These are phyloP conservation scores for Iris pallida DNA, from an alignment of 116 monocot species.

Conservation along the genomic window DNA sequence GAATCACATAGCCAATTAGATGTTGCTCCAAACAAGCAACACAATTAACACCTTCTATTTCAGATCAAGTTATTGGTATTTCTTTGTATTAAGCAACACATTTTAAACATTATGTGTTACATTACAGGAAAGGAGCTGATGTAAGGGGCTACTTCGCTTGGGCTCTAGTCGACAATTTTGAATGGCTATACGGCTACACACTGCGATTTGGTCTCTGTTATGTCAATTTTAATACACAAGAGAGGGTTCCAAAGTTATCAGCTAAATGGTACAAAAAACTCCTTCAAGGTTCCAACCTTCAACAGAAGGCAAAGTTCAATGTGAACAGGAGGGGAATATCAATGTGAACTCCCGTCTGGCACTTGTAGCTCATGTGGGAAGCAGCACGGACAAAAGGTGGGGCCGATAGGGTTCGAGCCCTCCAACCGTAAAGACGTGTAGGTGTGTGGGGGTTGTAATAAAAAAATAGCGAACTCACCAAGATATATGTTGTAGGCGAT, in stretches of 20 bases:
- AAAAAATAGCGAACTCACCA: too few species aligned
- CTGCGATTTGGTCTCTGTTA: constrained; percentile 35
- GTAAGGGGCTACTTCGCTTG: constrained; percentile 43
- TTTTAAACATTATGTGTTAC: neutral
- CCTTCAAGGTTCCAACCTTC: constrained; percentile 1
- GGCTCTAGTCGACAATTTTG: constrained; percentile 44
- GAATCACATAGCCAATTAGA: too few species aligned
- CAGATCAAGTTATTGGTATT: neutral
- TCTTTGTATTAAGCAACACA: neutral
- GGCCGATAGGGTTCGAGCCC: too few species aligned
- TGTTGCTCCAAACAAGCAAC: too few species aligned
- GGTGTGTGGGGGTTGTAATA: too few species aligned
- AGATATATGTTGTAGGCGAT: too few species aligned
- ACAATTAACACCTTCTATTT: too few species aligned
- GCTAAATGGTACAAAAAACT: constrained; percentile 37
- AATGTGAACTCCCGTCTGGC: too few species aligned
- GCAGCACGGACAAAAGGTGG: too few species aligned
- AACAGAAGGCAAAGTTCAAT: neutral
- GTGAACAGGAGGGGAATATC: too few species aligned
- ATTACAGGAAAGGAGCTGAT: constrained; percentile 25
- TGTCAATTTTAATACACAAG: constrained; percentile 30
- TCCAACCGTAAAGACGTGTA: too few species aligned
- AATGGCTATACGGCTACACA: constrained; percentile 42
- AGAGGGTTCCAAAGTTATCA: constrained; percentile 37
- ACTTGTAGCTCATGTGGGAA: too few species aligned